Conservation (phyloP, 2,329 filamentous ascomycete species). For the Alternaria gansuensis region DNA sequence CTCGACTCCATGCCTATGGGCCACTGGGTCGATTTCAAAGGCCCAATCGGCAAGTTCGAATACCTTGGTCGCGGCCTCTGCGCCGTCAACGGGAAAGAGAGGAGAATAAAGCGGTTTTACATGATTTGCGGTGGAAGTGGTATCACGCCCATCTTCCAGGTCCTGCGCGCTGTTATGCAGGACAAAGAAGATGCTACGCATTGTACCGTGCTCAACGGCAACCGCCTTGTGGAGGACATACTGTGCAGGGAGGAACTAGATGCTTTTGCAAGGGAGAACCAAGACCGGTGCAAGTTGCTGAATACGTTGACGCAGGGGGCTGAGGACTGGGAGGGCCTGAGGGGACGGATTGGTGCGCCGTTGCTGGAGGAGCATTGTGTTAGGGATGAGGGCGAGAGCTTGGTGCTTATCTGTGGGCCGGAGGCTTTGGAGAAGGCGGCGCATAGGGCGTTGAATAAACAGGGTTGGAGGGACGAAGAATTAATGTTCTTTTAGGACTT, state of each 20-base stretch:
- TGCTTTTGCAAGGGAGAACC: conserved; percentile 62
- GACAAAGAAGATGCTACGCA: conserved; percentile 69
- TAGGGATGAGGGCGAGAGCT: conserved; percentile 58
- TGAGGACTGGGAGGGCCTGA: conserved; percentile 72
- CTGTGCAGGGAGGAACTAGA: conserved; percentile 79
- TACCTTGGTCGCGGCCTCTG: conserved; percentile 76
- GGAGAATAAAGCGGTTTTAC: conserved; percentile 72
- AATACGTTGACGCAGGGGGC: conserved; percentile 73
- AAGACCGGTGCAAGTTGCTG: conserved; percentile 68
- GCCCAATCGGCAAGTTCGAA: conserved; percentile 84
- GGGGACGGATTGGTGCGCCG: conserved; percentile 71
- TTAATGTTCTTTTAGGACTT: conserved; percentile 73
- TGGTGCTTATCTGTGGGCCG: conserved; percentile 85
- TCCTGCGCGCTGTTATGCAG: conserved; percentile 76
- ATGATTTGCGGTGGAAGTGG: conserved; percentile 93
- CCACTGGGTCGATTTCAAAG: conserved; percentile 82
- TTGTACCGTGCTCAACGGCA: conserved; percentile 81
- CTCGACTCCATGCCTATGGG: conserved; percentile 77
- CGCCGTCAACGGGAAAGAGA: conserved; percentile 64
- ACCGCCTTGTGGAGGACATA: conserved; percentile 81
- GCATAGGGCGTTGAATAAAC: conserved; percentile 63
- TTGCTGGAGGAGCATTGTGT: conserved; percentile 68
- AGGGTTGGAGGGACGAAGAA: conserved; percentile 78
- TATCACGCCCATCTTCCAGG: conserved; percentile 90
- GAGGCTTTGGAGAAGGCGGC: conserved; percentile 75